Conservation (phyloP, 805 yeast genomes). For the Metschnikowia bowlesiae region DNA sequence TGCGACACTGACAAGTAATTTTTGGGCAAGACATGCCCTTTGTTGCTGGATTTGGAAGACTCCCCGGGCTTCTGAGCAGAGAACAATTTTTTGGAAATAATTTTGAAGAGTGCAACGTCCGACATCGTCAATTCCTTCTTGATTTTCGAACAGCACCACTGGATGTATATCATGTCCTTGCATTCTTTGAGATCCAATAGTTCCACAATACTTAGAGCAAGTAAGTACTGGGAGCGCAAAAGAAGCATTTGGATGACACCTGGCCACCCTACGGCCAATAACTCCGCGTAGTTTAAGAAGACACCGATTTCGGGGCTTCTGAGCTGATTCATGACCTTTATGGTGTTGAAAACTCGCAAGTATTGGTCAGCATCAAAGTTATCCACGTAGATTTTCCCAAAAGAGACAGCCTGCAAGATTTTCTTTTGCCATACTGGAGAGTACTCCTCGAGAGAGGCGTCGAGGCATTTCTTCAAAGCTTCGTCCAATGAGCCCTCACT, state of each 20-base stretch:
- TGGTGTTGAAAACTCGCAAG: constrained; percentile 53
- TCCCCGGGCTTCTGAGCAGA: constrained; percentile 18
- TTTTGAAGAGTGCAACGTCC: constrained; percentile 55
- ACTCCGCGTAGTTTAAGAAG: constrained; percentile 58
- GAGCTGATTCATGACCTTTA: constrained; percentile 68
- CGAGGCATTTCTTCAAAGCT: constrained; percentile 69
- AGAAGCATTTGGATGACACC: constrained; percentile 54
- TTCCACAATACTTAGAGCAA: constrained; percentile 59
- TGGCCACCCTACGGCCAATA: constrained; percentile 48
- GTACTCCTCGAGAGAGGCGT: constrained; percentile 74
- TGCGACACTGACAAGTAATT: constrained; percentile 49
- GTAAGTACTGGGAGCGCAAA: constrained; percentile 52
- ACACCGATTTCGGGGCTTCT: constrained; percentile 64
- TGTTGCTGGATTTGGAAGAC: constrained; percentile 19
- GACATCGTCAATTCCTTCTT: constrained; percentile 46
- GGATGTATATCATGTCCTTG: constrained; percentile 46
- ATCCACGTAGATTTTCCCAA: constrained; percentile 68
- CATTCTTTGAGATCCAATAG: constrained; percentile 40
- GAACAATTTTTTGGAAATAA: constrained; percentile 45
- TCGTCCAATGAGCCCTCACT: constrained; percentile 39
- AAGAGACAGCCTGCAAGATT: constrained; percentile 72
- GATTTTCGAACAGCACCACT: constrained; percentile 80
- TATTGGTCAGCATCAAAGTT: constrained; percentile 56
- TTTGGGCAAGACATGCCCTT: constrained; percentile 9
- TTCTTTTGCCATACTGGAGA: constrained; percentile 77